Percentiles rank a stretch among this genome's conserved stretches.
These are phyloP conservation scores for Tetradesmus obliquus DNA, from an alignment of 139 green algal species.

Conservation along the genomic window DNA sequence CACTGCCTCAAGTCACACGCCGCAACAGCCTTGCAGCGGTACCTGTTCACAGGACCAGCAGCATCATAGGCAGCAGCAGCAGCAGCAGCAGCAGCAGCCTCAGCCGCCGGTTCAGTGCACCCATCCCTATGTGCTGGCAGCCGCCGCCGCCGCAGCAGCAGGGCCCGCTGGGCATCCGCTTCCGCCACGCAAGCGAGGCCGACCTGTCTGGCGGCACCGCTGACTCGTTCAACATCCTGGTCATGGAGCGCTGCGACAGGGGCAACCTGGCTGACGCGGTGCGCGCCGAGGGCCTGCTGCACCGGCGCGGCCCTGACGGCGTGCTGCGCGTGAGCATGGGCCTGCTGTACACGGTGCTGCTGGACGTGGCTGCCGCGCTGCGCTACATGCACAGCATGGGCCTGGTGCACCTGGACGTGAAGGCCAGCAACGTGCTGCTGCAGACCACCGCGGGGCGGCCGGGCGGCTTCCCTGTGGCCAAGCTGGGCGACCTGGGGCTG, in stretches of 20 bases:
- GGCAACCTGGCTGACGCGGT: slow-evolving; percentile 5
- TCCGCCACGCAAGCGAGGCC: not conserved
- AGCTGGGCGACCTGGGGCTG: slow-evolving; percentile 20
- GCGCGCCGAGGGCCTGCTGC: not conserved
- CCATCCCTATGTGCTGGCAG: not conserved
- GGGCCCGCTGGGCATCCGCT: not conserved
- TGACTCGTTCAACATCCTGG: slow-evolving; percentile 28
- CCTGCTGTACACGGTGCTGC: slow-evolving; percentile 13
- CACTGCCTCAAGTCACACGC: not conserved
- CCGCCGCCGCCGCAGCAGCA: not conserved
- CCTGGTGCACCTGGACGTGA: slow-evolving; percentile 50
- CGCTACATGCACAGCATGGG: slow-evolving; percentile 49
- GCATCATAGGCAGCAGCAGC: not conserved
- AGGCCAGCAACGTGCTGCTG: slow-evolving; percentile 33
- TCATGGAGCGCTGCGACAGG: slow-evolving; percentile 30
- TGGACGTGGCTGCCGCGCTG: slow-evolving; percentile 49
- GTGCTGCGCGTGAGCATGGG: not conserved
- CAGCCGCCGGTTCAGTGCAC: not conserved
- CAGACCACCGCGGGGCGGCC: not conserved
- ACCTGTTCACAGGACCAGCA: not conserved
- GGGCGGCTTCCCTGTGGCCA: not conserved
- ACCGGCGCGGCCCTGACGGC: not conserved
- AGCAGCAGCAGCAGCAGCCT: not conserved
- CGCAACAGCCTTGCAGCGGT: no score
- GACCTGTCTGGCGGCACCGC: not conserved